These are phyloP conservation scores for Trichoderma virens DNA, from an alignment of 495 filamentous ascomycete genomes.

Conservation along the genomic window DNA sequence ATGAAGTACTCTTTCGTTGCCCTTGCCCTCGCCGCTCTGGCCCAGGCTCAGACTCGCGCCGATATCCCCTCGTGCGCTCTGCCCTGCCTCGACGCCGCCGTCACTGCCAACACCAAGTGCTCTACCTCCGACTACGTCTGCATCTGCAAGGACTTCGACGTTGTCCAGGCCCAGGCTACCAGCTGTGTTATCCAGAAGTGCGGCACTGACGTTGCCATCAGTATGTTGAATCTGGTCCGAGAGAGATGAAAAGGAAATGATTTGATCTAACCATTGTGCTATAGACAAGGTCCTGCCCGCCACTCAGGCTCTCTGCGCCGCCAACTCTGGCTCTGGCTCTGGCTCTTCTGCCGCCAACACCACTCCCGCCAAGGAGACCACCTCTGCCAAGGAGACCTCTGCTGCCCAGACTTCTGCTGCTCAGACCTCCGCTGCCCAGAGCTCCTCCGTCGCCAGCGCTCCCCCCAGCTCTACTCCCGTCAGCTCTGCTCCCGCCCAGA, in stretches of 20 bases:
- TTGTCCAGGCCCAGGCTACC: conserved; percentile 26
- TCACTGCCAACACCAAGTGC: conserved; percentile 29
- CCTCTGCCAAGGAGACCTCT: conserved; percentile 1
- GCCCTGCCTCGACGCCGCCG: conserved; percentile 28
- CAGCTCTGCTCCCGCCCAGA: conserved; percentile 6
- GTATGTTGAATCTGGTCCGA: conserved; percentile 13
- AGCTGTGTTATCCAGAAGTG: conserved; percentile 30
- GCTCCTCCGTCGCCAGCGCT: conserved; percentile 10
- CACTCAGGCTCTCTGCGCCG: conserved; percentile 25
- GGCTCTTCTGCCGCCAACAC: neutral
- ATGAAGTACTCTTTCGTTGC: conserved; percentile 35
- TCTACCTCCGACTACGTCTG: conserved; percentile 31
- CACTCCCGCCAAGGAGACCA: conserved; percentile 10
- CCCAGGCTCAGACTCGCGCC: conserved; percentile 29
- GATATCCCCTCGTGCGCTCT: conserved; percentile 33
- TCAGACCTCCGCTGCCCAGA: conserved; percentile 8
- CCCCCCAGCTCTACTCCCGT: conserved; percentile 14
- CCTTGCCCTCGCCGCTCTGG: conserved; percentile 27
- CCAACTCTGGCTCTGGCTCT: conserved; percentile 13
- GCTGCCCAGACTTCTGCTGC: conserved; percentile 12
- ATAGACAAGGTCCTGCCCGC: conserved; percentile 33
- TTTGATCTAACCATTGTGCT: conserved; percentile 2
- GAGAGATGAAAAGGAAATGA: neutral
- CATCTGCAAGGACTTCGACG: conserved; percentile 31
- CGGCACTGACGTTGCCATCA: conserved; percentile 24